Evolutionary conservation across 257 asterid species (phyloP).

Genomic region (Solanum boliviense): DNA sequence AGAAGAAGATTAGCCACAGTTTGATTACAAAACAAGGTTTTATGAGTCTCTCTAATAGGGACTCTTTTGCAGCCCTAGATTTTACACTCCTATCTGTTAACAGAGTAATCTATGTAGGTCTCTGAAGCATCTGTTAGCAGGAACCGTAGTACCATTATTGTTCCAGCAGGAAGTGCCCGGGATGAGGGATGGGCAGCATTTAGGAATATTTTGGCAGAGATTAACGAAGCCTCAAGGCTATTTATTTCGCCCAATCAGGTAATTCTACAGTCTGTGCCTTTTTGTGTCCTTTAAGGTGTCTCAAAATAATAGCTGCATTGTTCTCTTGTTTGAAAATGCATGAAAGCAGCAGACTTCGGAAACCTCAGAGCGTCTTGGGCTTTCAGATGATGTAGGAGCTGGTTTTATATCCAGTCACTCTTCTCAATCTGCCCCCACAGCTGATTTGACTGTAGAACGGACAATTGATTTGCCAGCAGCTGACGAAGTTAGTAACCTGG

Average conservation of each 20-base stretch:
- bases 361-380: constrained; percentile 67
- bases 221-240: constrained; percentile 76
- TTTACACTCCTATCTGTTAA: background rate
- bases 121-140: constrained; percentile 98
- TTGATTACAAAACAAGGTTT: background rate
- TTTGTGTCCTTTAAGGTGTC: background rate
- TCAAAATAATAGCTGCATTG: constrained; percentile 7
- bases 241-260: constrained; percentile 69
- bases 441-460: constrained; percentile 56
- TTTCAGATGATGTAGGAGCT: constrained; percentile 96
- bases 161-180: constrained; percentile 88
- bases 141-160: constrained; percentile 97
- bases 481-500: constrained; percentile 50
- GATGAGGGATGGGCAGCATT: constrained; percentile 98
- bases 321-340: constrained; percentile 18
- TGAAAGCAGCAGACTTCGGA: constrained; percentile 47
- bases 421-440: constrained; percentile 52
- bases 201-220: constrained; percentile 82
- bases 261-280: background rate
- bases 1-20: background rate
- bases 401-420: constrained; percentile 91
- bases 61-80: background rate
- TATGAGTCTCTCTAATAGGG: background rate
- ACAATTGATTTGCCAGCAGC: constrained; percentile 62
- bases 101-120: constrained; percentile 41